phyloP scores from a whole-genome alignment of 352 stramenopile species.

The Halophytophthora polymorphica region DNA sequence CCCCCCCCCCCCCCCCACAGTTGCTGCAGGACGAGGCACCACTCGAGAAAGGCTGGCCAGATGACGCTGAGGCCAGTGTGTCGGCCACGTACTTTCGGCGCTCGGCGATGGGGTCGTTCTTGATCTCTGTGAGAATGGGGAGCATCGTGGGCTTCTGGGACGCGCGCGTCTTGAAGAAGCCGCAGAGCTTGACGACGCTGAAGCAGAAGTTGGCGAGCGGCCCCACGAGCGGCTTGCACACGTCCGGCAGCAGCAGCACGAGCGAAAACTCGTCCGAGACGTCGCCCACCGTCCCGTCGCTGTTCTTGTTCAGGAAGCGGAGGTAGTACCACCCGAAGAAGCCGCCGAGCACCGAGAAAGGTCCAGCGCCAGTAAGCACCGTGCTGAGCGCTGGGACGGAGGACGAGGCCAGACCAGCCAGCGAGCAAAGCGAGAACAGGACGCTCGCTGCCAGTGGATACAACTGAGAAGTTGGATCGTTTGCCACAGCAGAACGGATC shows the following conservation, averaged over 20 bases:
- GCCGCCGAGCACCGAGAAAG: conserved; percentile 68
- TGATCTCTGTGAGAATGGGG: conserved; percentile 59
- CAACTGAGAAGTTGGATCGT: conserved; percentile 34
- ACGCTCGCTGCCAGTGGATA: conserved; percentile 58
- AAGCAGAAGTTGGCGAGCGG: conserved; percentile 78
- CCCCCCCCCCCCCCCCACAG: conserved; percentile 3
- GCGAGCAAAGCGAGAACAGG: conserved; percentile 48
- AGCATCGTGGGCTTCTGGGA: conserved; percentile 57
- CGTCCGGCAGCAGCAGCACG: conserved; percentile 64
- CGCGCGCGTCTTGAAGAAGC: conserved; percentile 79
- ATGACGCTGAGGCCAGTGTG: neutral
- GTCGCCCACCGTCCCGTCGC: conserved; percentile 66
- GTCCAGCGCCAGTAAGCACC: conserved; percentile 62
- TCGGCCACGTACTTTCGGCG: conserved; percentile 71
- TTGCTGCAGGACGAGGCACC: neutral
- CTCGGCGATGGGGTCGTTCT: conserved; percentile 77
- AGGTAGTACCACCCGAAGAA: conserved; percentile 88
- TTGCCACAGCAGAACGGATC: too few species aligned
- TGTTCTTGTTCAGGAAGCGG: conserved; percentile 80
- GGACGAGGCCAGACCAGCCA: conserved; percentile 37
- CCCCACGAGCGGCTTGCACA: conserved; percentile 54
- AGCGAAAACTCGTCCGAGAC: conserved; percentile 77
- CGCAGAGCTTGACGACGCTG: conserved; percentile 80
- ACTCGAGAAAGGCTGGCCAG: neutral
- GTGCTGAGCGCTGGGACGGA: conserved; percentile 33